Percentiles rank a stretch among this genome's conserved stretches.
Evolutionary conservation across 306 rosid genomes (phyloP).

Genomic region (Acmispon strigosus): DNA sequence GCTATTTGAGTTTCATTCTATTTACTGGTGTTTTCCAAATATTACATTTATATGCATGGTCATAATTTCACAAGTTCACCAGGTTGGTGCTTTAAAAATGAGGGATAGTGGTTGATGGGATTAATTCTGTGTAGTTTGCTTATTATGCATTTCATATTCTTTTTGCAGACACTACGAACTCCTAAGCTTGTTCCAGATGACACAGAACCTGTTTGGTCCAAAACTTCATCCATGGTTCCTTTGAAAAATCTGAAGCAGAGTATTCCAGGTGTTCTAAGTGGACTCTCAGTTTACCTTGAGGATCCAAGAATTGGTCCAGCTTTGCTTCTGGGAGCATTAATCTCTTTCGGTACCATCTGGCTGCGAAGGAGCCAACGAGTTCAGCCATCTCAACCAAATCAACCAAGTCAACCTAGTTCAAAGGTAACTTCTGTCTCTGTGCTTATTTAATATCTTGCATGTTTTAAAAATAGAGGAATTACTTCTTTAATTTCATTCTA

Average conservation of each 20-base stretch:
- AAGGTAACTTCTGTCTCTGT: constrained; percentile 35
- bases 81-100: background rate
- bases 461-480: background rate
- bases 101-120: background rate
- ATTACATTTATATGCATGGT: background rate
- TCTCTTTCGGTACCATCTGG: constrained; percentile 73
- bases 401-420: constrained; percentile 38
- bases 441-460: background rate
- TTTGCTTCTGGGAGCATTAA: constrained; percentile 71
- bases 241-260: constrained; percentile 40
- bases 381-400: constrained; percentile 25
- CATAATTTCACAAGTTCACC: background rate
- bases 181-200: constrained; percentile 73
- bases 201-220: constrained; percentile 57
- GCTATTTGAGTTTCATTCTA: background rate
- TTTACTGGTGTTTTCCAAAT: background rate
- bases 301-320: constrained; percentile 90
- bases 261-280: constrained; percentile 25
- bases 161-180: constrained; percentile 58
- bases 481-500: background rate
- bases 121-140: background rate
- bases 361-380: constrained; percentile 59
- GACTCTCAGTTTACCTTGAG: constrained; percentile 38
- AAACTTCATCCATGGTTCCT: constrained; percentile 41
- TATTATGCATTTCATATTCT: background rate